Evolutionary conservation across 257 asterid genomes (phyloP).

Genomic region (Cordia subcordata): DNA sequence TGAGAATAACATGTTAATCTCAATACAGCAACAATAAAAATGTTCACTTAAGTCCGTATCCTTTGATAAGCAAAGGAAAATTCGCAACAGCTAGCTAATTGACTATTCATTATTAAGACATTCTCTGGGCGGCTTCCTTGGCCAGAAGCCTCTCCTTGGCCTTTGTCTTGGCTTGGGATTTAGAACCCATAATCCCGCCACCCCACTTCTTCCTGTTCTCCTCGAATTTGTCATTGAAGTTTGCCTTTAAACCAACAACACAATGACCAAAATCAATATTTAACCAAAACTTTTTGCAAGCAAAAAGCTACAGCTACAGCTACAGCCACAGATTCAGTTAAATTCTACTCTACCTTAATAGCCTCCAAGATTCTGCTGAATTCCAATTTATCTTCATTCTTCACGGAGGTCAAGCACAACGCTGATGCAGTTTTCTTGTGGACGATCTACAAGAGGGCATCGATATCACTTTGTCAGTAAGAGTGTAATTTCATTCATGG

Average conservation of each 20-base stretch:
- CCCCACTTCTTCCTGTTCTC: conserved; percentile 46
- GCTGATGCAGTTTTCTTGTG: conserved; percentile 23
- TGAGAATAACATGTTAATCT: neutral
- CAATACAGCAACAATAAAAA: neutral
- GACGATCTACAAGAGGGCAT: conserved; percentile 10
- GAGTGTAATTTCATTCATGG: neutral
- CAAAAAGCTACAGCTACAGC: neutral
- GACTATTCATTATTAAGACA: conserved; percentile 10
- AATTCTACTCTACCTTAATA: conserved; percentile 10
- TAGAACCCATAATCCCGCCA: conserved; percentile 45
- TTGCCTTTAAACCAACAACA: conserved; percentile 32
- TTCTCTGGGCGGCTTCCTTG: conserved; percentile 39
- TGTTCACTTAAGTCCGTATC: neutral
- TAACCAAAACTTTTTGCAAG: neutral
- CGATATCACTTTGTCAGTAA: neutral
- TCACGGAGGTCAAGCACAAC: conserved; percentile 17
- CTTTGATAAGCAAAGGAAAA: no score
- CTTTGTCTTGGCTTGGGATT: conserved; percentile 44
- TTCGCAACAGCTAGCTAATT: no score
- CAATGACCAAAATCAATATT: neutral
- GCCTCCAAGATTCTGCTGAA: conserved; percentile 24
- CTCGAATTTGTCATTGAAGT: conserved; percentile 43
- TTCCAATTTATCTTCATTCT: conserved; percentile 22
- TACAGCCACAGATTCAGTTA: neutral
- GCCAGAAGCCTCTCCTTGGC: conserved; percentile 43